These are phyloP conservation scores for Cutaneotrichosporon sp. DNA, from an alignment of 1,284 basidiomycete species.

Conservation along the genomic window DNA sequence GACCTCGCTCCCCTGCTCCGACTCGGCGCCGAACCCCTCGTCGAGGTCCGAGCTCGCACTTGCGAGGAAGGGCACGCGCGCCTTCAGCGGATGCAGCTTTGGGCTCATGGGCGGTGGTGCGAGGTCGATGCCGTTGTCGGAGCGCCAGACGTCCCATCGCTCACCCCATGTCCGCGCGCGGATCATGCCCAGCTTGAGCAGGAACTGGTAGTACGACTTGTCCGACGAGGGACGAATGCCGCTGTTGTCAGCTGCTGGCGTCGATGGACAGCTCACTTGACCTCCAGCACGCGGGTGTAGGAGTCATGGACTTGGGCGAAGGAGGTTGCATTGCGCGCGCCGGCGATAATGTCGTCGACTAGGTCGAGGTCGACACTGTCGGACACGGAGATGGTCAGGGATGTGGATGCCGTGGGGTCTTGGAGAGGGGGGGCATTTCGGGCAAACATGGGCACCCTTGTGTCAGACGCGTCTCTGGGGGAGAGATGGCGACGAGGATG, in stretches of 20 bases:
- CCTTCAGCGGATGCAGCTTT: constrained; percentile 17
- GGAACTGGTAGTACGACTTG: constrained; percentile 49
- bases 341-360: constrained; percentile 44
- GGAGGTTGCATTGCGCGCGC: constrained; percentile 40
- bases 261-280: constrained; percentile 30
- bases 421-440: constrained; percentile 25
- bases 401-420: constrained; percentile 22
- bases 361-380: constrained; percentile 45
- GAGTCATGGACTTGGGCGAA: constrained; percentile 43
- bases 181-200: constrained; percentile 51
- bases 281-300: constrained; percentile 41
- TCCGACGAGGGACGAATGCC: constrained; percentile 41
- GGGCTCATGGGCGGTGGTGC: not conserved
- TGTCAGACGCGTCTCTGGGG: not conserved
- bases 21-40: constrained; percentile 35
- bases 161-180: constrained; percentile 50
- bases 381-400: constrained; percentile 24
- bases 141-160: constrained; percentile 49
- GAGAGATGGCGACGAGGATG: constrained; percentile 1
- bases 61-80: constrained; percentile 45
- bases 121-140: constrained; percentile 4
- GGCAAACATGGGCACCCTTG: constrained; percentile 22
- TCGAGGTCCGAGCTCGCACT: constrained; percentile 48
- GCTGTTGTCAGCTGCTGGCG: constrained; percentile 28
- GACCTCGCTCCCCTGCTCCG: constrained; percentile 12